These are phyloP conservation scores for Monosporozyma siamensis DNA, from an alignment of 805 yeast genomes.

Conservation along the genomic window DNA sequence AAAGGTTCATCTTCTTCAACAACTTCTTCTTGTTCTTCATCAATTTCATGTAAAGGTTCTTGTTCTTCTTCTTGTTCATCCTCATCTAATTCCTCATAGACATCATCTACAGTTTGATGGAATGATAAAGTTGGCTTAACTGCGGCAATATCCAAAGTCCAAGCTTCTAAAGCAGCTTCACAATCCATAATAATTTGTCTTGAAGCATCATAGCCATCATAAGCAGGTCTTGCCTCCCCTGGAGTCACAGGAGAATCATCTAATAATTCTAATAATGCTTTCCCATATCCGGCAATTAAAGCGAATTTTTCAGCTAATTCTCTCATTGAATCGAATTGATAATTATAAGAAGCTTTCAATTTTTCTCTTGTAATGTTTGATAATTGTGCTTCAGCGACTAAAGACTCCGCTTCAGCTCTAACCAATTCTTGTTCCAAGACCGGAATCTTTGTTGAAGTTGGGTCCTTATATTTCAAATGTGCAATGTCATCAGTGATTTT, in stretches of 20 bases:
- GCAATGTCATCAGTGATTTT: conserved; percentile 97
- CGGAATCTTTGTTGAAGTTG: conserved; percentile 90
- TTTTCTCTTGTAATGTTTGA: conserved; percentile 97
- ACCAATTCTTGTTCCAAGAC: conserved; percentile 97
- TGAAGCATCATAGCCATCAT: conserved; percentile 96
- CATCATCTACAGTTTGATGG: conserved; percentile 64
- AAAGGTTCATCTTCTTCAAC: conserved; percentile 6
- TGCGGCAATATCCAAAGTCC: conserved; percentile 94
- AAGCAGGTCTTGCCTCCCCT: conserved; percentile 97
- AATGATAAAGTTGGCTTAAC: conserved; percentile 88
- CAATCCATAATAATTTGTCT: conserved; percentile 96
- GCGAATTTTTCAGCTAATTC: conserved; percentile 95
- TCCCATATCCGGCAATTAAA: conserved; percentile 96
- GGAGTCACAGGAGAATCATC: conserved; percentile 98
- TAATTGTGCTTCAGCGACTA: conserved; percentile 98
- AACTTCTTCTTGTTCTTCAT: conserved; percentile 15
- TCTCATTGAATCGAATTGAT: conserved; percentile 91
- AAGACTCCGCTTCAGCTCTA: conserved; percentile 97
- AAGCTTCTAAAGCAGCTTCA: conserved; percentile 87
- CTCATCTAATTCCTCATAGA: conserved; percentile 41
- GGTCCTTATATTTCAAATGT: conserved; percentile 95
- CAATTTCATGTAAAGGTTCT: conserved; percentile 34
- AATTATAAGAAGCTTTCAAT: conserved; percentile 92
- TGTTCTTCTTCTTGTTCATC: too few species aligned
- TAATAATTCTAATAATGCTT: conserved; percentile 87